These are phyloP conservation scores for Lachnellula arida DNA, from an alignment of 2,329 filamentous ascomycete genomes.

Conservation along the genomic window DNA sequence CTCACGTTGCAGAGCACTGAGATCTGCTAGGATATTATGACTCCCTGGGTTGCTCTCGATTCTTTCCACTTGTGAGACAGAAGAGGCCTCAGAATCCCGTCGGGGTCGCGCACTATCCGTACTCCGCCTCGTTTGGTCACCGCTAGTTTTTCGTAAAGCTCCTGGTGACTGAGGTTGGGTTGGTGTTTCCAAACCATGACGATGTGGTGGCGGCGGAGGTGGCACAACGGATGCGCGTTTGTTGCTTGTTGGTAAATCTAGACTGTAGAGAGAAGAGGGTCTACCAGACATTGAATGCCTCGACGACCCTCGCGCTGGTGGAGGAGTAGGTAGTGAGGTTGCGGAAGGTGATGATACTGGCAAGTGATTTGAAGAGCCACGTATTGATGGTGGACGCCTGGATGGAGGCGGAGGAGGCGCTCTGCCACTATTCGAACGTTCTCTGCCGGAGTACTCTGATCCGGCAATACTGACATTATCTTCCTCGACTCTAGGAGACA, in stretches of 20 bases:
- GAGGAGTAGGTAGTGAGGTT: slow-evolving; percentile 38
- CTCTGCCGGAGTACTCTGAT: slow-evolving; percentile 6
- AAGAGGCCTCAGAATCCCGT: slow-evolving; percentile 21
- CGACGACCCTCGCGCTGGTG: slow-evolving; percentile 31
- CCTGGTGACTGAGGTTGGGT: slow-evolving; percentile 15
- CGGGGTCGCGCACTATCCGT: slow-evolving; percentile 17
- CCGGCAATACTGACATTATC: slow-evolving; percentile 16
- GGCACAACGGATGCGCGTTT: slow-evolving; percentile 26
- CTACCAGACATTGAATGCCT: slow-evolving; percentile 15
- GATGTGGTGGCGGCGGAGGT: slow-evolving; percentile 38
- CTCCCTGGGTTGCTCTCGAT: slow-evolving; percentile 38
- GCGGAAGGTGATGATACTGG: slow-evolving; percentile 28
- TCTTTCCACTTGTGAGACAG: slow-evolving; percentile 19
- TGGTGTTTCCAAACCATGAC: slow-evolving; percentile 32
- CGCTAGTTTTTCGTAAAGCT: slow-evolving; percentile 20
- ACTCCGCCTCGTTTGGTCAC: slow-evolving; percentile 22
- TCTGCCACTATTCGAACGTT: slow-evolving; percentile 18
- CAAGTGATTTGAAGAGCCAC: slow-evolving; percentile 20
- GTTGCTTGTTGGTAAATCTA: slow-evolving; percentile 20
- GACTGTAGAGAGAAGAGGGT: slow-evolving; percentile 23
- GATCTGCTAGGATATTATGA: slow-evolving; percentile 64
- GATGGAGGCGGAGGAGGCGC: slow-evolving; percentile 33
- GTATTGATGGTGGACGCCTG: slow-evolving; percentile 24
- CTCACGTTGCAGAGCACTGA: slow-evolving; percentile 67
- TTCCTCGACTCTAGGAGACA: slow-evolving; percentile 29